A percentile compares a stretch with the other conserved stretches of the same genome.
These are phyloP conservation scores for Myxozyma nipponensis DNA, from an alignment of 805 yeast species.

Conservation along the genomic window DNA sequence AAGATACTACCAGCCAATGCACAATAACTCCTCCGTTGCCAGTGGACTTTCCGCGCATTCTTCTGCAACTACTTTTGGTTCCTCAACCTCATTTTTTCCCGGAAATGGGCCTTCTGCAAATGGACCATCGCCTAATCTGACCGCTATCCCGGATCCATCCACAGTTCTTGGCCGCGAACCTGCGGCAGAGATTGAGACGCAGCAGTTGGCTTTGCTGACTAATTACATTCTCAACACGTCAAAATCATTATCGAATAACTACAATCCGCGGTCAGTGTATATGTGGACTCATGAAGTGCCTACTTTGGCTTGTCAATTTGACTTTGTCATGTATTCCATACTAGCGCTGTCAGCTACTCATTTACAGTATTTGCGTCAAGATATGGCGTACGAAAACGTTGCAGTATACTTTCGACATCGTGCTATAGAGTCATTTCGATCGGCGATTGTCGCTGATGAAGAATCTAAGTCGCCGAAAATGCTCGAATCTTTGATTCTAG, in stretches of 20 bases:
- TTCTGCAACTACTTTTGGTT: constrained; percentile 22
- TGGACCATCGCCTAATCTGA: constrained; percentile 21
- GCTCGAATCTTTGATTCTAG: constrained; percentile 24
- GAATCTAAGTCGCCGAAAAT: constrained; percentile 17
- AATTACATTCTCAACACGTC: constrained; percentile 24
- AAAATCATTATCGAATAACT: constrained; percentile 21
- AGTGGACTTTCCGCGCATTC: constrained; percentile 25
- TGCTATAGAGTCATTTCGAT: constrained; percentile 22
- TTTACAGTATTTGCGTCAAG: constrained; percentile 20
- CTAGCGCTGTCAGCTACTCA: constrained; percentile 28
- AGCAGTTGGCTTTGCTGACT: constrained; percentile 22
- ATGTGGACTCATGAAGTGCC: constrained; percentile 29
- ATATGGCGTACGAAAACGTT: constrained; percentile 19
- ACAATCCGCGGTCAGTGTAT: constrained; percentile 24
- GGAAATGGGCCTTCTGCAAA: constrained; percentile 3
- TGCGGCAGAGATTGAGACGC: constrained; percentile 18
- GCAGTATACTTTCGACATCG: constrained; percentile 25
- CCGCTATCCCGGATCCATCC: constrained; percentile 22
- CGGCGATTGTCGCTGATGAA: constrained; percentile 12
- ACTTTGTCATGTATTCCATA: constrained; percentile 26
- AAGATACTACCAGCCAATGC: constrained; percentile 11
- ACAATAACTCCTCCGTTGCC: constrained; percentile 16
- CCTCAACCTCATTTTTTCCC: constrained; percentile 20
- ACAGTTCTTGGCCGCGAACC: constrained; percentile 18
- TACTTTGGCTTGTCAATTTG: constrained; percentile 23